Base-by-base conservation (phyloP, 805 yeast species). In the Wickerhamiella shivajii region DNA sequence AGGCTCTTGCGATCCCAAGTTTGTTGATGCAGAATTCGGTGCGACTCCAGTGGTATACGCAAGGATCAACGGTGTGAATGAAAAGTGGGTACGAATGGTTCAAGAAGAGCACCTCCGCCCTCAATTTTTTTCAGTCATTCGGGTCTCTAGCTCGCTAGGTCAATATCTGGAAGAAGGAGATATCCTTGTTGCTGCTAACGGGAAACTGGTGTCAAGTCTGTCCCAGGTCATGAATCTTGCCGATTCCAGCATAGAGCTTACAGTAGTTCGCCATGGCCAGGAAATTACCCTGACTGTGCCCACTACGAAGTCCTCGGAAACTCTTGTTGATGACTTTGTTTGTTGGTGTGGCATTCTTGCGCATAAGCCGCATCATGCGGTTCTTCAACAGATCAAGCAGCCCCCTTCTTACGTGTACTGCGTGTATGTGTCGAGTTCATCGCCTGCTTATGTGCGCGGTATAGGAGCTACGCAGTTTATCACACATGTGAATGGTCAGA, bases 361-460 rank as follows among this genome's bases (percentile, higher is more conserved):
- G 21, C 96, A 85, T 50, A 67, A 71, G 24, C 94, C 95, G n/a
- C 95, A 83, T 53, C 92, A 78, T 49, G 87, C 90, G 6, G 94
- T 84, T 12, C 70, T 85, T 41, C 94, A 84, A 57, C 72, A 78
- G 24, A 74, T 79, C 68, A 69, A 70, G 34, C 63, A 68, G 36
- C 60, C 81, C 33, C 94, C 93, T 9, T 75, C 87, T 12, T 73
- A 71, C 34, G 90, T 85, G n/a, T 85, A 84, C 50, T 74, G 83
- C 34, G 75, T 83, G 2, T 64, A 73, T 16, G 69, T 78, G 49
- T 66, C 74, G 27, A 66, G 71, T 23, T 93, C 94, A 5, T 80
- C 93, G 0, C 95, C 95, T 6, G 90, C 90, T 12, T 66, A 72
- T 36, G 85, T 78, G 49, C 83, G 78, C 52, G 79, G 79, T 10